phyloP scores from a whole-genome alignment of 768 basidiomycete species.

The Phylloporus arenicola region DNA sequence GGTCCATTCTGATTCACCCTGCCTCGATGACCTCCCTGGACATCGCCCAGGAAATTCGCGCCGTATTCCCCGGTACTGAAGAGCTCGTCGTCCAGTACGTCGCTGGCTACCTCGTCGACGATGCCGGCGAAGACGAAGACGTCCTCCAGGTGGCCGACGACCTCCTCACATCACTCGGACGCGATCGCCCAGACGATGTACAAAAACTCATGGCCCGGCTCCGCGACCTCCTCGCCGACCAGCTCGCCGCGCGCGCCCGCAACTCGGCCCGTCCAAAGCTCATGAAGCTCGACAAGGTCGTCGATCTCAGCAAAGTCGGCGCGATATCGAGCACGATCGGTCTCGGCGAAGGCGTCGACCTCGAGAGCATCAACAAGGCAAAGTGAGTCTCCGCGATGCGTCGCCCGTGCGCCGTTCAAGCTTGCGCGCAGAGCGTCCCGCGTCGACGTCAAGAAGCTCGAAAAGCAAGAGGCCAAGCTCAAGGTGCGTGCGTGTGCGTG shows the following conservation, averaged over 20 bases:
- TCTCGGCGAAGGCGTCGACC: constrained; percentile 76
- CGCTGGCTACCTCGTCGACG: constrained; percentile 83
- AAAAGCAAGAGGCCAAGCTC: constrained; percentile 96
- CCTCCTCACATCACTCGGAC: constrained; percentile 73
- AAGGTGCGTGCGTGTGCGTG: constrained; percentile 40
- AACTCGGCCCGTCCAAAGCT: constrained; percentile 60
- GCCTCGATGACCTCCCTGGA: constrained; percentile 62
- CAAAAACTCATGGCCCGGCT: constrained; percentile 65
- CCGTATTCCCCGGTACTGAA: constrained; percentile 67
- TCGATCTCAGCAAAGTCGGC: constrained; percentile 79
- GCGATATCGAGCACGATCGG: constrained; percentile 77
- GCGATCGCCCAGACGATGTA: constrained; percentile 51
- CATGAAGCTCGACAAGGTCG: constrained; percentile 75
- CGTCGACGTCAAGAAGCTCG: constrained; percentile 92
- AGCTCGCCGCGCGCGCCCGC: constrained; percentile 52
- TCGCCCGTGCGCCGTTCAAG: neutral
- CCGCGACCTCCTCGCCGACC: constrained; percentile 58
- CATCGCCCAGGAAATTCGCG: constrained; percentile 74
- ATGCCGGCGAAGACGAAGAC: constrained; percentile 85
- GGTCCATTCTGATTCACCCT: neutral
- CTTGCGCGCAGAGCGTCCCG: constrained; percentile 58
- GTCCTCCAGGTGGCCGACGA: constrained; percentile 70
- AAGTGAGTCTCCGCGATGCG: constrained; percentile 48
- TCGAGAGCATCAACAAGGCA: constrained; percentile 91
- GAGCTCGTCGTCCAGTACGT: constrained; percentile 84